Base-by-base conservation (phyloP, 2,329 filamentous ascomycete genomes). In the Hymenoscyphus fraxineus region DNA sequence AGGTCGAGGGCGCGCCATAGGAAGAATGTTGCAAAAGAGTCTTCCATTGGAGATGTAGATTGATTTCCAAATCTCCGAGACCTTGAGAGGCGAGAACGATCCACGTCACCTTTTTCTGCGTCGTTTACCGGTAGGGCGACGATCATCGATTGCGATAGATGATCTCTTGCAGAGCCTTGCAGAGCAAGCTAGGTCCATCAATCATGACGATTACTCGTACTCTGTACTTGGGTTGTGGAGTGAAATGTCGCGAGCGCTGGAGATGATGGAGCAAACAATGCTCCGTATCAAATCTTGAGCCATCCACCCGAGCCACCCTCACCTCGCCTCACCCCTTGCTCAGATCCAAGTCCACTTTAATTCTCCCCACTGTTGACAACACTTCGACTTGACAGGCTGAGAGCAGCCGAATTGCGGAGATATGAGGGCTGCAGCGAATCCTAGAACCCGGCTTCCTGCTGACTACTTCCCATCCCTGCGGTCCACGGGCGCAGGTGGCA, bases 81-180 rank as follows among this genome's bases (percentile, higher is more conserved):
- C 13, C 22, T 19, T 54, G 47, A 22, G 22, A 54, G 22, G 47
- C 19, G 47, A n/a, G 22, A 22, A 54, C 9, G 19, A n/a, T 19
- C 44, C 44, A 35, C 44, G 47, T 54, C 47, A 27, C 22, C 10
- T 19, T 54, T 27, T 54, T 22, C 7, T 19, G 22, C 3, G 12
- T 51, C 19, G 3, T 54, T 27, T 27, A 3, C 47, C 47, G 47
- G 22, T 54, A 54, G 47, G 47, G 47, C 47, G 47, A 10, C 19
- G 47, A 54, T 54, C 44, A 9, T 51, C 19, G 47, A 54, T 27
- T 54, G 47, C 47, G 47, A 54, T 54, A 54, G 47, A 54, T 54
- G 47, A 54, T 54, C 19, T 27, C 7, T 27, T 54, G 47, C 13
- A 27, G 15, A n/a, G n/a, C 41, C 7, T 27, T 54, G 47, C 13